Evolutionary conservation across 441 rosid species (phyloP).

Genomic region (Syzygium syzygioides): DNA sequence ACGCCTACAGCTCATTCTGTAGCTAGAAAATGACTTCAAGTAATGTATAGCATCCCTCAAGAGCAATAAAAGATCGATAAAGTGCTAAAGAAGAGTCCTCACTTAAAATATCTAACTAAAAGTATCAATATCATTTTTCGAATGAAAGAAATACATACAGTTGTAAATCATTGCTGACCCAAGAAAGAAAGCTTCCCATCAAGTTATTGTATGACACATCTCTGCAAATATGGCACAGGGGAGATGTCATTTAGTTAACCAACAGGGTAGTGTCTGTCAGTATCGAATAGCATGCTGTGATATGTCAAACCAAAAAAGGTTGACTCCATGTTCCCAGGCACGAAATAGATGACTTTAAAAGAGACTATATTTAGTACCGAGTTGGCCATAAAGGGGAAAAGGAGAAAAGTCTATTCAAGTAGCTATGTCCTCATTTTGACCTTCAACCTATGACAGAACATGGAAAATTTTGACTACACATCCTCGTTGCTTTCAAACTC

Average conservation of each 20-base stretch:
- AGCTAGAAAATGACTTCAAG: background rate
- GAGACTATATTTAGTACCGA: background rate
- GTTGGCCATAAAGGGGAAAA: background rate
- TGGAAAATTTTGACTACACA: background rate
- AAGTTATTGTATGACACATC: background rate
- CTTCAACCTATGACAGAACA: background rate
- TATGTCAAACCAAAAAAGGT: background rate
- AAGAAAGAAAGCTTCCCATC: constrained; percentile 6
- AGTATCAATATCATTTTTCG: background rate
- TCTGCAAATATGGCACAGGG: background rate
- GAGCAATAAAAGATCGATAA: background rate
- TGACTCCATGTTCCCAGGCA: background rate
- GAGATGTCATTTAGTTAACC: background rate
- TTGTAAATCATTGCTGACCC: background rate
- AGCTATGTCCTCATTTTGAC: background rate
- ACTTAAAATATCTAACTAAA: background rate
- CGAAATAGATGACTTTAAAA: background rate
- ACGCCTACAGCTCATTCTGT: background rate
- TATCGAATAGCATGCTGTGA: background rate
- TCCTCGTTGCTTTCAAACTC: background rate
- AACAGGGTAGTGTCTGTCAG: accelerated
- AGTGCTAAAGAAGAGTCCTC: background rate
- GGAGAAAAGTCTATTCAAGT: background rate
- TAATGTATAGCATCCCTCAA: accelerated
- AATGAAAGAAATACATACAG: background rate